Evolutionary conservation across 2,329 filamentous ascomycete genomes (phyloP), one percentile per base, ranked within the genome.

Genomic region (Fusarium ambrosium): DNA sequence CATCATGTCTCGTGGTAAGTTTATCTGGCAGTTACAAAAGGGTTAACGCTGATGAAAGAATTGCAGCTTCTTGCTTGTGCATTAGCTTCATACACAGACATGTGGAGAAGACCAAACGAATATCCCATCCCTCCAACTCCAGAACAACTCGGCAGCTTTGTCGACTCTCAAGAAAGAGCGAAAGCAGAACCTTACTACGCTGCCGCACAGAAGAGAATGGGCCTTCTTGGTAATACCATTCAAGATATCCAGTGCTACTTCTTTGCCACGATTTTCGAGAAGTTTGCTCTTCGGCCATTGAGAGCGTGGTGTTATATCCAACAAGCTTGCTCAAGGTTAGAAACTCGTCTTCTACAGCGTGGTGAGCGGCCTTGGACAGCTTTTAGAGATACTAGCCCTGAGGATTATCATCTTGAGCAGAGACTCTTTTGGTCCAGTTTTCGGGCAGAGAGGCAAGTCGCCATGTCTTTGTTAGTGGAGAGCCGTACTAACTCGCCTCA

Each of bases 1-100:
- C 61, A n/a, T 74, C 71, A 1, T 72, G 71, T 32, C 51, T 74
- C 1, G 71, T 74, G 22, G 71, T 68, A 24, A 61, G 66, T 61
- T 13, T 6, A n/a, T 14, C 18, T 13, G n/a, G 16, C 29, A 24
- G 6, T 24, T 11, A 11, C 2, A 29, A 32, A 6, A 4, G 8
- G 10, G 13, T 13, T 8, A 41, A 0, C 37, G 20, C n/a, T 10
- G 2, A 22, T 39, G 37, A 20, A 36, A 2, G 2, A 11, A 13
- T 1, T 8, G 6, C 1, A 72, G 71, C 63, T 72, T 2, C 29
- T 73, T 4, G 63, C 62, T 0, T 73, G 71, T 7, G 65, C 71
- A 29, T 60, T 73, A 4, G 71, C 69, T 20, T 43, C 66, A 9
- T 73, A 64, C 14, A 62, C 71, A 1, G 34, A 45, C 13, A 56